phyloP scores from a whole-genome alignment of 179 eudicot genomes.

The Carnegiea gigantea region DNA sequence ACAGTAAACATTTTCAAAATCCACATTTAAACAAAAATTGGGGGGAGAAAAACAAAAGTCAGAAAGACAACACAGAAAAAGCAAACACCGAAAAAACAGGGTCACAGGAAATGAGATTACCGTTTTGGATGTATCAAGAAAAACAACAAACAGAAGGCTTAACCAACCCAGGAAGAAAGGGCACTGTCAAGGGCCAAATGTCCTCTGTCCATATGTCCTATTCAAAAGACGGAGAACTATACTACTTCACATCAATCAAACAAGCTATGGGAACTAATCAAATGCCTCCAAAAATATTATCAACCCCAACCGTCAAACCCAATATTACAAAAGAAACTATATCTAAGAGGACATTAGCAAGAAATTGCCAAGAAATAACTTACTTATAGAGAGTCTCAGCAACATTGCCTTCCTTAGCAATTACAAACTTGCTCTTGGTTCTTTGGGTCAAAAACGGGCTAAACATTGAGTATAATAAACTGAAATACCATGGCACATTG shows the following conservation, averaged over 20 bases:
- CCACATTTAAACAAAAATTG: background rate
- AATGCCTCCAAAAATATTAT: background rate
- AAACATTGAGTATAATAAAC: constrained; percentile 84
- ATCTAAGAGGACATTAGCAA: background rate
- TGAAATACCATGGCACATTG: constrained; percentile 98
- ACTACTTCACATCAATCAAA: background rate
- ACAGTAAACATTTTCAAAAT: constrained; percentile 5
- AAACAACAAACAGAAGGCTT: constrained; percentile 11
- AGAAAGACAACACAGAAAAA: constrained; percentile 25
- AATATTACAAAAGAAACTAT: background rate
- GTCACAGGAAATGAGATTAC: constrained; percentile 27
- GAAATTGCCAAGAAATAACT: constrained; percentile 6
- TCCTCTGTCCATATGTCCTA: constrained; percentile 8
- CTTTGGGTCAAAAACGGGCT: constrained; percentile 93
- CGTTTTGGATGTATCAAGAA: constrained; percentile 18
- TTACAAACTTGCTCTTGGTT: constrained; percentile 93
- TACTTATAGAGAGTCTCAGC: constrained; percentile 89
- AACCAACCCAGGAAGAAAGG: constrained; percentile 17
- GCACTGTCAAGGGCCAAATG: constrained; percentile 9
- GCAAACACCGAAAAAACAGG: constrained; percentile 22
- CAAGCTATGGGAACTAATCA: constrained; percentile 3
- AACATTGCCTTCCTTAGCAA: constrained; percentile 81
- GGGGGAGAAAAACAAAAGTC: background rate
- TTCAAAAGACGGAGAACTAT: background rate
- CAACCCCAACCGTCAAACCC: background rate